Percentiles rank a stretch among this genome's conserved stretches.
Conservation (phyloP, 2,329 filamentous ascomycete species). For the Colletotrichum nymphaeae region DNA sequence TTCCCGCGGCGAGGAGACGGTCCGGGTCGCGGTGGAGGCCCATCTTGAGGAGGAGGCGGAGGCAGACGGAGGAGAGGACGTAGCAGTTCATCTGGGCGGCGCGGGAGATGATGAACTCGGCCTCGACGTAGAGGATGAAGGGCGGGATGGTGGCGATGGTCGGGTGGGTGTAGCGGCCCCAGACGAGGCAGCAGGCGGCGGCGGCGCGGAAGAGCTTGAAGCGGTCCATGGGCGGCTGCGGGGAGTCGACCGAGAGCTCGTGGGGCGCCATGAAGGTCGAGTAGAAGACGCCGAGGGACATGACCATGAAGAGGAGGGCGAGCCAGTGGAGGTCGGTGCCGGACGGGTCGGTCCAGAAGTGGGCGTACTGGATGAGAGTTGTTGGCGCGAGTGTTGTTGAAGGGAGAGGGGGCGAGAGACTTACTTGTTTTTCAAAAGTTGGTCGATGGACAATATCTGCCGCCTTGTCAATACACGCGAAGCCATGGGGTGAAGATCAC, state of each 20-base stretch:
- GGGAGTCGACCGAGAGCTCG: constrained; percentile 55
- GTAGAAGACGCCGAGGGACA: constrained; percentile 56
- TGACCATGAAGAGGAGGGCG: constrained; percentile 61
- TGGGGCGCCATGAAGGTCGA: constrained; percentile 56
- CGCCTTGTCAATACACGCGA: constrained; percentile 27
- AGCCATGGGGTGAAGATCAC: constrained; percentile 1
- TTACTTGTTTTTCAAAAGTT: constrained; percentile 58
- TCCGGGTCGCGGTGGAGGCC: constrained; percentile 68
- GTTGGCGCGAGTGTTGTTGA: background rate
- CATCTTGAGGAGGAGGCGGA: constrained; percentile 69
- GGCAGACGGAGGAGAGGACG: constrained; percentile 59
- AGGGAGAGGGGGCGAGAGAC: constrained; percentile 19
- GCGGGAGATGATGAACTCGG: constrained; percentile 63
- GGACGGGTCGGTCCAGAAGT: constrained; percentile 59
- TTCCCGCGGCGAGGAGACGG: constrained; percentile 60
- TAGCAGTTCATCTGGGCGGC: constrained; percentile 66
- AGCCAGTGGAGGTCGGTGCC: constrained; percentile 57
- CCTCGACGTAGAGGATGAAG: constrained; percentile 64
- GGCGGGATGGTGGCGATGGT: constrained; percentile 60
- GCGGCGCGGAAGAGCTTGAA: constrained; percentile 61
- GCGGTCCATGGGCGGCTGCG: constrained; percentile 53
- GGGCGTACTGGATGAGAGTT: constrained; percentile 53
- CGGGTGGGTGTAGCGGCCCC: constrained; percentile 63
- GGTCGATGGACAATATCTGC: constrained; percentile 65
- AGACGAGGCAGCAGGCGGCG: constrained; percentile 62